Base-by-base conservation (phyloP, 2,329 filamentous ascomycete species). In the Verticillium longisporum region DNA sequence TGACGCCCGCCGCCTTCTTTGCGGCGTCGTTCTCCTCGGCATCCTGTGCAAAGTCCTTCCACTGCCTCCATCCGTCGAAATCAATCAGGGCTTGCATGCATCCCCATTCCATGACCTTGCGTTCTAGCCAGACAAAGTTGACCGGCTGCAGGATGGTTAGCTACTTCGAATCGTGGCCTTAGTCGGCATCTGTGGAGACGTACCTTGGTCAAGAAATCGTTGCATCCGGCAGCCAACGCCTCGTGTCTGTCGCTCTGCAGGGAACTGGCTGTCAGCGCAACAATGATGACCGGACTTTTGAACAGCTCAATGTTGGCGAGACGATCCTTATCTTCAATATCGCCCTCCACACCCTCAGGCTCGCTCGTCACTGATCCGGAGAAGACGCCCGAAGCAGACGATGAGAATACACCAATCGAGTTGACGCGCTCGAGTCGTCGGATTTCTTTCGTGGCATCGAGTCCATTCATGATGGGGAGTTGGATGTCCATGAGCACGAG, bases 51-150 rank as follows among this genome's bases (percentile, higher is more conserved):
- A 91, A 94, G 69, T 95, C 91, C 74, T 97, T 97, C 95, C 95
- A 99, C 74, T 92, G 92, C 60, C 93, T 86, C 95, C 95, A 99
- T 64, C 95, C 95, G 73, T 98, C 94, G 72, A 95, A 98, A 78
- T 99, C 95, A 70, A 99, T 98, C 31, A 99, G 83, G 10, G 95
- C 95, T 78, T 98, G 95, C 95, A 99, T 99, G 79, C 95, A 98
- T 61, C 95, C 95, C 95, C 95, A 99, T 80, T 99, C 95, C 77
- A 96, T 97, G 68, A 98, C 93, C 75, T 99, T 99, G 61, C 94
- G 87, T 74, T 97, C 92, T 32, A 99, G 85, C 93, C 94, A 99
- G 62, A 96, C 90, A 71, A 97, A 97, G 73, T 96, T 96, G 67
- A 99, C 94, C 21, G 95, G 95, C 91, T 97, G 71, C 54, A 56